Conservation (phyloP, 371 early-diverging fungal genomes). For the Sporodiniella umbellata region DNA sequence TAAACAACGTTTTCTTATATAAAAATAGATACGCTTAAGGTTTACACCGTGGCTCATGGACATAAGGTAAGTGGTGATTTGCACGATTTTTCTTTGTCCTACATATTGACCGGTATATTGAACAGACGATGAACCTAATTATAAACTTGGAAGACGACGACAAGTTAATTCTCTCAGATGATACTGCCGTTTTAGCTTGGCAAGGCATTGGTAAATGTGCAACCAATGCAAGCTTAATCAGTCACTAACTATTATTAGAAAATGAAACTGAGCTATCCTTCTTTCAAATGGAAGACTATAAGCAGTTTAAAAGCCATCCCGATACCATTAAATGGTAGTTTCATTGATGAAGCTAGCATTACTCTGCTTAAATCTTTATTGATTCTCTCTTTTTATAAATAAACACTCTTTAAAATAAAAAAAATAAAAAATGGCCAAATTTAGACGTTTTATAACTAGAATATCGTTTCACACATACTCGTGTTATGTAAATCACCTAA, state of each 20-base stretch:
- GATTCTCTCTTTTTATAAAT: background rate
- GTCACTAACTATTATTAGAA: conserved; percentile 33
- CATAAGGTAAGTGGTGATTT: conserved; percentile 57
- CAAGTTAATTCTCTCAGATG: conserved; percentile 59
- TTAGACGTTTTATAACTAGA: background rate
- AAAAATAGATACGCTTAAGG: conserved; percentile 73
- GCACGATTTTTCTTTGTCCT: background rate
- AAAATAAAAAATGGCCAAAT: background rate
- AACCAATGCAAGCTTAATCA: background rate
- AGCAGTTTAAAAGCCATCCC: conserved; percentile 72
- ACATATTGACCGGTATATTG: background rate
- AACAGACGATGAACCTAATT: conserved; percentile 71
- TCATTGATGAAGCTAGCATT: too few relatives aligned
- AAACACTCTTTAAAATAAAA: background rate
- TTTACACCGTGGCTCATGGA: conserved; percentile 85
- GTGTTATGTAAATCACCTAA: conserved; percentile 1
- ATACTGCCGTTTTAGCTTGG: conserved; percentile 56
- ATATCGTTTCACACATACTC: conserved; percentile 1
- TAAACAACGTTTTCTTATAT: background rate
- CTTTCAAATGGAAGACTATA: conserved; percentile 74
- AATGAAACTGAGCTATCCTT: conserved; percentile 86
- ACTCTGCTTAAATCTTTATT: too few relatives aligned
- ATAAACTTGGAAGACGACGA: conserved; percentile 85
- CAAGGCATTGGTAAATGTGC: conserved; percentile 58
- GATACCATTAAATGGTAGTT: conserved; percentile 72